Evolutionary conservation across 2,329 filamentous ascomycete genomes (phyloP).

Genomic region (Talaromyces sp.): DNA sequence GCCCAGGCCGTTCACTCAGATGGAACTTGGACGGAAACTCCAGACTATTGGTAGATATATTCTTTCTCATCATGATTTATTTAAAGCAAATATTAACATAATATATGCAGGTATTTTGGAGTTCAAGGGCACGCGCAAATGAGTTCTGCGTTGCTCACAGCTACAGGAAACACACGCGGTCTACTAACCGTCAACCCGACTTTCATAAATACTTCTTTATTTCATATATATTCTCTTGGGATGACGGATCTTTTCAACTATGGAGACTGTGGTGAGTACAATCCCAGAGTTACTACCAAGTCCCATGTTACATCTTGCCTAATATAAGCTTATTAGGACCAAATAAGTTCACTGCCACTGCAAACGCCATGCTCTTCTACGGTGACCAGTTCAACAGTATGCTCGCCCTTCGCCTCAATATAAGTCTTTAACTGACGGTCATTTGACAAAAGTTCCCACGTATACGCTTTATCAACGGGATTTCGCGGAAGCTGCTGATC

Average conservation of each 20-base stretch:
- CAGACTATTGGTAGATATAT: neutral
- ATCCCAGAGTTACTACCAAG: neutral
- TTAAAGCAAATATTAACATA: neutral
- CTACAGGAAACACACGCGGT: neutral
- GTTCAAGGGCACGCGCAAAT: neutral
- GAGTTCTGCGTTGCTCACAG: neutral
- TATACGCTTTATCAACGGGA: conserved; percentile 2
- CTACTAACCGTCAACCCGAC: neutral
- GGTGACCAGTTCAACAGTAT: neutral
- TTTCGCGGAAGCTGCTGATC: neutral
- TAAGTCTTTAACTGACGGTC: neutral
- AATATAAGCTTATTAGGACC: neutral
- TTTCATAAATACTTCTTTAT: neutral
- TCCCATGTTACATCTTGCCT: neutral
- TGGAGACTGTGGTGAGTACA: neutral
- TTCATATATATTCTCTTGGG: neutral
- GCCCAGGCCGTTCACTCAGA: neutral
- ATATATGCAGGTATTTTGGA: neutral
- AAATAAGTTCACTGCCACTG: neutral
- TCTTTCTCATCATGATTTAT: neutral
- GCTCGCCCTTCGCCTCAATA: neutral
- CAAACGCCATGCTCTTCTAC: conserved; percentile 1
- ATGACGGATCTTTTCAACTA: neutral
- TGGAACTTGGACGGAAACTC: conserved; percentile 1
- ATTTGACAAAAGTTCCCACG: neutral